Evolutionary conservation across 2,329 filamentous ascomycete genomes (phyloP), one percentile per base, ranked within the genome.

Genomic region (Scedosporium dehoogii): DNA sequence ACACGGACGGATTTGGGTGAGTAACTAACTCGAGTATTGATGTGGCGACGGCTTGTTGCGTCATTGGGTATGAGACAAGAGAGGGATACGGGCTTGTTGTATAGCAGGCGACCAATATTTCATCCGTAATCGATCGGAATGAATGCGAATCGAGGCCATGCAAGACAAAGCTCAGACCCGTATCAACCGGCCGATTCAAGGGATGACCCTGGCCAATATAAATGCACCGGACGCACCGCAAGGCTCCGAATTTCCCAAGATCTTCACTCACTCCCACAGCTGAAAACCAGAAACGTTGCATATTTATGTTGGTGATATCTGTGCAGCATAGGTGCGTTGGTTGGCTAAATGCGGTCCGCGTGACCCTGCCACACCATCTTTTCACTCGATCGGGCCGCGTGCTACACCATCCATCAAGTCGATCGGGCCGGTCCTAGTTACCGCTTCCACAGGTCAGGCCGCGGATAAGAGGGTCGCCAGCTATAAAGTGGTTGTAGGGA

Each of bases 1-100:
- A 23, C 9, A 66, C 38, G 21, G 48, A 14, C 7, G 64, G 64
- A 29, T 65, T 65, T 33, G 61, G 61, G 9, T 63, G 56, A 21
- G 65, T 66, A 10, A 66, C 63, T 9, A 65, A 41, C 58, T 66
- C 63, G 12, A 66, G 58, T 21, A 65, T 63, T 56, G 65, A 66
- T 23, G 62, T 65, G 23, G 65, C 63, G 14, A 55, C 12, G 6
- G 44, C 29, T 51, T 51, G 46, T 51, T 51, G 46, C 46, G 46
- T 18, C 46, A 51, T 51, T 51, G 5, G 46, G n/a, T n/a, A n/a
- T 51, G 16, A 51, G 23, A 16, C 46, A 6, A 21, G 23, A 51
- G 23, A 51, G 16, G 46, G 46, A 21, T 18, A 6, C 16, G 6
- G 46, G 5, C 16, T 18, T 51, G 23, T 51, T 51, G n/a, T 51